Conservation (phyloP, 1,284 basidiomycete genomes). For the Rhodotorula sp. region DNA sequence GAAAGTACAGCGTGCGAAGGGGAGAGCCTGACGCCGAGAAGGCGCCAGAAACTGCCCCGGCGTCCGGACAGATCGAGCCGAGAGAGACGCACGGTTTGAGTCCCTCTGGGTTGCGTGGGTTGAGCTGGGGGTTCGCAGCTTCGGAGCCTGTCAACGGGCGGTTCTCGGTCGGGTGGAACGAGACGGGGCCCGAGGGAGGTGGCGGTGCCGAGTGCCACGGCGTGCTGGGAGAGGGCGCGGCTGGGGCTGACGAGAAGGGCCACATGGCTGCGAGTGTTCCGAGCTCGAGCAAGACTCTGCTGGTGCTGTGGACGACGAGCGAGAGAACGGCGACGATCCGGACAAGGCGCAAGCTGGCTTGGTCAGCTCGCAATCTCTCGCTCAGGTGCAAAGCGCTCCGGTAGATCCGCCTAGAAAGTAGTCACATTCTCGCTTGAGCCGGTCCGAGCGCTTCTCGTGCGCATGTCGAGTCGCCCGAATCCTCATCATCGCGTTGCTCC, state of each 20-base stretch:
- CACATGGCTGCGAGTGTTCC: conserved; percentile 5
- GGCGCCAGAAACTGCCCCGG: background rate
- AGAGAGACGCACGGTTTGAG: conserved; percentile 76
- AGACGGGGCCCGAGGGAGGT: conserved; percentile 3
- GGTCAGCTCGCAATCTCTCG: too few species aligned
- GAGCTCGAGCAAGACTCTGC: background rate
- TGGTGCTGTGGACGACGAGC: background rate
- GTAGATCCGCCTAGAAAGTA: too few species aligned
- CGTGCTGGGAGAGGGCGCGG: background rate
- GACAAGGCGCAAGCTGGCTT: background rate
- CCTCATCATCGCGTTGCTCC: too few species aligned
- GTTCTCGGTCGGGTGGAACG: conserved; percentile 16
- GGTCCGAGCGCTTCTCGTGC: too few species aligned
- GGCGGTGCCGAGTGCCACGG: background rate
- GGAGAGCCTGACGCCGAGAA: background rate
- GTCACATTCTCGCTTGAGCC: too few species aligned
- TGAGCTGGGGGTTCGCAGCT: conserved; percentile 51
- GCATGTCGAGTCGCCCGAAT: too few species aligned
- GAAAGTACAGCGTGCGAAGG: fast-evolving
- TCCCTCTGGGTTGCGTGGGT: conserved; percentile 83
- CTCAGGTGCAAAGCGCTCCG: too few species aligned
- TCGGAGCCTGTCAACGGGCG: conserved; percentile 29
- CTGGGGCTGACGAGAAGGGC: conserved; percentile 17
- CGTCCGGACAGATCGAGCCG: background rate
- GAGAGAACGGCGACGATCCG: background rate